Base-by-base conservation (phyloP, 768 basidiomycete genomes). In the Porphyrellus cyaneotinctus region DNA sequence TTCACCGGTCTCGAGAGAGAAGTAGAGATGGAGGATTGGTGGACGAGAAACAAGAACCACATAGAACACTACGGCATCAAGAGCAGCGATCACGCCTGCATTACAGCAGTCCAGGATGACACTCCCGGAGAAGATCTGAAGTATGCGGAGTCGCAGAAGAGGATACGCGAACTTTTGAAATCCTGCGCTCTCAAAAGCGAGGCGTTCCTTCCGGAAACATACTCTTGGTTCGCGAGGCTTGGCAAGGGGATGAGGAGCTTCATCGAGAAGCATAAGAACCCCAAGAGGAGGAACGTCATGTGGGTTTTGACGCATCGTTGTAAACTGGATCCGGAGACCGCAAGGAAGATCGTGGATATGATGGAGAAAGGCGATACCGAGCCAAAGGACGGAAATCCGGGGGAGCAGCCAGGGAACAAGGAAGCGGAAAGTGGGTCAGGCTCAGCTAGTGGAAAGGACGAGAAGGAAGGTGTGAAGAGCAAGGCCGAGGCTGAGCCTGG, bases 1-100 rank as follows among this genome's bases (percentile, higher is more conserved):
- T 61, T 77, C 36, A 77, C 74, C 2, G 71, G 74, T 15, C 67
- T 77, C n/a, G 75, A 75, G 57, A 43, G 60, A 17, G 70, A 71
- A 44, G 35, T 6, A 17, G 41, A 51, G 5, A 66, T 72, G 70
- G 70, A 71, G 35, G 43, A 57, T n/a, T 71, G 72, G 70, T 72
- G 70, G 72, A n/a, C 0, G 24, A 57, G 63, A 39, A 72, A 73
- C 49, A 32, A 62, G 39, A 33, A 14, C 0, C 49, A 53, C n/a
- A 64, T 72, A 26, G 36, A 37, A 5, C 37, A 44, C 28, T 58
- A 62, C n/a, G 62, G 62, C 7, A 66, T 72, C 52, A 44, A 46
- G 32, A 65, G 62, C 49, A n/a, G 45, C n/a, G 70, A 59, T 14
- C 67, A 70, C 15, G 72, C 68, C 11, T 72, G 70, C 24, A 52